These are phyloP conservation scores for Syncephalastrum racemosum DNA, from an alignment of 371 early-diverging fungal species.

Conservation along the genomic window DNA sequence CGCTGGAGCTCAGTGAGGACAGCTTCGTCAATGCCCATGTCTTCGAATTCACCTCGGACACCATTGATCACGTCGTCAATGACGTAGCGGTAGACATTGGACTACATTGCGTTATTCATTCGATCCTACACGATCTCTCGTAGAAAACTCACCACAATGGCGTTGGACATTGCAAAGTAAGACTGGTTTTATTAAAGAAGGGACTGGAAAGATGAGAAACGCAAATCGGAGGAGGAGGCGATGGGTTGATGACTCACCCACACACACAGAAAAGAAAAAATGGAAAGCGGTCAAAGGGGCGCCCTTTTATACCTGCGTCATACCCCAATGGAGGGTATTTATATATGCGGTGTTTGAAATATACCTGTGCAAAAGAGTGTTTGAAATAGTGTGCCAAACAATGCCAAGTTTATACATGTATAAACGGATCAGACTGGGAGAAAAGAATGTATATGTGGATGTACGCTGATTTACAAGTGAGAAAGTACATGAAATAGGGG, in stretches of 20 bases:
- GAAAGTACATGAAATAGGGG: too few species aligned
- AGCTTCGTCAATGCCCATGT: slow-evolving; percentile 87
- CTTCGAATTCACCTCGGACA: slow-evolving; percentile 86
- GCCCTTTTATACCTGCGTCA: not conserved
- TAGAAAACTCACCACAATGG: slow-evolving; percentile 41
- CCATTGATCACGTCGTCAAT: slow-evolving; percentile 94
- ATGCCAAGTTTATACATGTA: too few species aligned
- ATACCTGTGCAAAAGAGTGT: too few species aligned
- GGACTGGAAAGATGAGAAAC: not conserved
- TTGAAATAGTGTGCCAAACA: too few species aligned
- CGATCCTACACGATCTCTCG: slow-evolving; percentile 2
- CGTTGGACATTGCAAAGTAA: slow-evolving; percentile 29
- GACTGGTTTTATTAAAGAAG: slow-evolving; percentile 4
- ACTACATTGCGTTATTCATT: slow-evolving; percentile 28
- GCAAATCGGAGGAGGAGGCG: not conserved
- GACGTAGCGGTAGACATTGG: slow-evolving; percentile 83
- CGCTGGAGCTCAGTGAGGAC: slow-evolving; percentile 86
- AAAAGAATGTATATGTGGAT: too few species aligned
- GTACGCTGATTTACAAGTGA: too few species aligned
- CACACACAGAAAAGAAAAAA: slow-evolving; percentile 8
- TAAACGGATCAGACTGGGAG: too few species aligned
- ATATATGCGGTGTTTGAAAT: too few species aligned
- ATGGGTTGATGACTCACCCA: slow-evolving; percentile 13
- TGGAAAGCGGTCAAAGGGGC: slow-evolving; percentile 14
- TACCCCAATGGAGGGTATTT: too few species aligned